phyloP scores from a whole-genome alignment of 306 rosid species.

The Ammopiptanthus mongolicus region DNA sequence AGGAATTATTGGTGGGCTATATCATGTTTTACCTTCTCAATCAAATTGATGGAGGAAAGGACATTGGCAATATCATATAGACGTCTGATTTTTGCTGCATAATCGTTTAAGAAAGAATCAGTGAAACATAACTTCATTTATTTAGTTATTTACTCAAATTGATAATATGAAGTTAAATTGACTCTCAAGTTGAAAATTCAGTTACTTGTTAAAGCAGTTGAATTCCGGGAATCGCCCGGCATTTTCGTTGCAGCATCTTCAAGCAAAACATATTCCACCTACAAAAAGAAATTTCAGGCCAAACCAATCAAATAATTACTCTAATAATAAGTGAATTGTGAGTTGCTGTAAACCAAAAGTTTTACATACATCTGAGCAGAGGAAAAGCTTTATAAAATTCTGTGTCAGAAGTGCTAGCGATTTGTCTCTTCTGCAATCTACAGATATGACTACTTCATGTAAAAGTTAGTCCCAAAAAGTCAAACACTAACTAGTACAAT shows the following conservation, averaged over 20 bases:
- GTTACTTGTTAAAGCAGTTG: constrained; percentile 46
- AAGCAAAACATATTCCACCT: constrained; percentile 46
- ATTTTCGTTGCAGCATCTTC: constrained; percentile 49
- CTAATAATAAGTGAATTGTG: background rate
- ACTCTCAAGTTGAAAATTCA: background rate
- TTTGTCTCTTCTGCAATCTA: constrained; percentile 50
- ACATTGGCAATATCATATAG: constrained; percentile 60
- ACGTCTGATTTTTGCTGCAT: constrained; percentile 57
- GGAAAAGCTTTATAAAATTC: constrained; percentile 56
- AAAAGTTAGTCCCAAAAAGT: background rate
- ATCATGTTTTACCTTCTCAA: constrained; percentile 43
- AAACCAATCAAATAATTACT: background rate
- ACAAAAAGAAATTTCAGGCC: background rate
- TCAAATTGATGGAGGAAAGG: constrained; percentile 45
- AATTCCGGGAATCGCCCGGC: constrained; percentile 41
- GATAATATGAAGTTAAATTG: background rate
- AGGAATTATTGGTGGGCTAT: background rate
- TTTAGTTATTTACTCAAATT: background rate
- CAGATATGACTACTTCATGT: background rate
- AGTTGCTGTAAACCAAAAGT: background rate
- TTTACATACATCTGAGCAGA: constrained; percentile 43
- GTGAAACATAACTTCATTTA: background rate
- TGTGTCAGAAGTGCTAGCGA: constrained; percentile 49
- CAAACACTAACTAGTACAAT: background rate
- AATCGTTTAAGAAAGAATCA: background rate